Conservation (phyloP, 148 eudicot species). For the Vaccinium myrtillus region DNA sequence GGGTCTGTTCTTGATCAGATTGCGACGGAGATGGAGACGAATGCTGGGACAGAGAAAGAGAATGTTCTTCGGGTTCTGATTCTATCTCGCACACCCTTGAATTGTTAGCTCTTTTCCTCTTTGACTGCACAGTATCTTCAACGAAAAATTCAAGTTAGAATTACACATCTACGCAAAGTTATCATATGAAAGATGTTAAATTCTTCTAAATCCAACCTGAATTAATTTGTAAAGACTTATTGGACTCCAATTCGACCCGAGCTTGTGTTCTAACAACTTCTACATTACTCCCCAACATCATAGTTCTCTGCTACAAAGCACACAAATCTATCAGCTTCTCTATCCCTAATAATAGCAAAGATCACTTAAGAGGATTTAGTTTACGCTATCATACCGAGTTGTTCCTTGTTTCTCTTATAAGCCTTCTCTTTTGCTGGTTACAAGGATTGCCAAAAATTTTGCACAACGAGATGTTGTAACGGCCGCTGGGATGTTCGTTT, state of each 20-base stretch:
- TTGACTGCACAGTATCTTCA: constrained; percentile 39
- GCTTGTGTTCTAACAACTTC: constrained; percentile 31
- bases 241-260: constrained; percentile 26
- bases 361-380: not conserved
- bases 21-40: constrained; percentile 86
- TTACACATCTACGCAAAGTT: not conserved
- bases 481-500: constrained; percentile 44
- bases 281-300: constrained; percentile 36
- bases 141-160: constrained; percentile 8
- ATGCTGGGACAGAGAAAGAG: constrained; percentile 64
- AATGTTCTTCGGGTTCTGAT: constrained; percentile 72
- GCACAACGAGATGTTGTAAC: constrained; percentile 41
- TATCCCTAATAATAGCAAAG: not conserved
- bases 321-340: not conserved
- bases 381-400: constrained; percentile 29
- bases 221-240: constrained; percentile 17
- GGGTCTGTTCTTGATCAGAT: constrained; percentile 74
- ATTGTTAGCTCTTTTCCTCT: constrained; percentile 51
- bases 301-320: constrained; percentile 36
- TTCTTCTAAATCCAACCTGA: constrained; percentile 30
- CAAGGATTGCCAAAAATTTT: constrained; percentile 37
- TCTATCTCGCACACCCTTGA: constrained; percentile 44
- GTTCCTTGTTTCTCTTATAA: constrained; percentile 27
- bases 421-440: constrained; percentile 33
- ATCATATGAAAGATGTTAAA: not conserved